Base-by-base conservation (phyloP, 495 filamentous ascomycete genomes). In the Platismatia glauca region DNA sequence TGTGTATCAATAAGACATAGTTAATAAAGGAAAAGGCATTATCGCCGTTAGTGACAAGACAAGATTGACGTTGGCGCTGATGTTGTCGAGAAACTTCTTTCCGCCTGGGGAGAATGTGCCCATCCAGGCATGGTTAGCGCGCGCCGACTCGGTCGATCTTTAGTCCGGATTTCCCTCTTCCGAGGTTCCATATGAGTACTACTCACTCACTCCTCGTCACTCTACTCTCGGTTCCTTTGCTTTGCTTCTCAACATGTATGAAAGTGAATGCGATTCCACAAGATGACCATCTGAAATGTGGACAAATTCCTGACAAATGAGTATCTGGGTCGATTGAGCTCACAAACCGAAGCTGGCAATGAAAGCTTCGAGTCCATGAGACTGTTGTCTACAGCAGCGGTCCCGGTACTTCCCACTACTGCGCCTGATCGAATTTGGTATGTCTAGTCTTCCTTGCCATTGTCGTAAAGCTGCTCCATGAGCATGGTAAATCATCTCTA, bases 1-100 rank as follows among this genome's bases (percentile, higher is more conserved):
- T 34, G n/a, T 4, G 35, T 33, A 12, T 57, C 18, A 62, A 38
- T 8, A 3, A 22, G 18, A n/a, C 3, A 38, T 9, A 35, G 16
- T 62, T 16, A 46, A 48, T 12, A 62, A 58, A 27, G 29, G 5
- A 39, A 41, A 16, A 56, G 38, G 55, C 53, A 57, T 57, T 39
- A 62, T 61, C 24, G n/a, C 46, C n/a, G n/a, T 38, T 16, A 8
- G 39, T 35, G 38, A 33, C 8, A 55, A 24, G 20, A 15, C 16
- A 38, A 29, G 9, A 50, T 31, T 43, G 37, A 41, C 29, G 13
- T 35, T 22, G 44, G 34, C 5, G 34, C 41, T 31, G 37, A 33
- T n/a, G 16, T 31, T 52, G 59, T 61, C 59, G 46, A 61, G 59
- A 61, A 61, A 55, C 24, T 61, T 55, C 48, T 55, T 18, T 39